Evolutionary conservation across 495 filamentous ascomycete genomes (phyloP).

Genomic region (Aspergillus kassunensis): DNA sequence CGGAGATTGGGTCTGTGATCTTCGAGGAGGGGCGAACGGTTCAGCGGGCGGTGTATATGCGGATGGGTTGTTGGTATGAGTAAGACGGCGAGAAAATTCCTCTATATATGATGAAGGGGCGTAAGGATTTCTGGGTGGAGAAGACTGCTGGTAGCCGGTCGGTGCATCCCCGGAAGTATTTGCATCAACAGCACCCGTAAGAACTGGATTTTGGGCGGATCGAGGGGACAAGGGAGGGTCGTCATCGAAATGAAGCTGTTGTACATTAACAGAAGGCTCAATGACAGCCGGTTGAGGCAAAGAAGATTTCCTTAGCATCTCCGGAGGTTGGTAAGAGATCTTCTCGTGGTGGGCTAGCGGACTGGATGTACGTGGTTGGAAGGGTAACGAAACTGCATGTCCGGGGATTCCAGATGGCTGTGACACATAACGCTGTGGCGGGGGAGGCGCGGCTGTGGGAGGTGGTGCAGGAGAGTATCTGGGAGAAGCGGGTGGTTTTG

Average conservation of each 20-base stretch:
- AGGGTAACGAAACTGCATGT: conserved; percentile 54
- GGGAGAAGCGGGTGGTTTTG: conserved; percentile 31
- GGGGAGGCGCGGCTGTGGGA: conserved; percentile 42
- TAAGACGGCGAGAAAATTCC: conserved; percentile 49
- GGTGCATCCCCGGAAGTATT: conserved; percentile 1
- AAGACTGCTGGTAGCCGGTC: conserved; percentile 18
- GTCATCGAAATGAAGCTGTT: conserved; percentile 20
- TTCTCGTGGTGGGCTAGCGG: conserved; percentile 66
- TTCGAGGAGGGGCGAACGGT: conserved; percentile 53
- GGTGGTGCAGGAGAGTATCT: conserved; percentile 40
- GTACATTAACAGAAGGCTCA: conserved; percentile 22
- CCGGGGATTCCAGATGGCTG: conserved; percentile 44
- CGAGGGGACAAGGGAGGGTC: conserved; percentile 13
- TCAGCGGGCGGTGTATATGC: conserved; percentile 24
- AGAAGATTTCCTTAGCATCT: conserved; percentile 19
- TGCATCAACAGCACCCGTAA: background rate
- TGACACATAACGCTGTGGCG: conserved; percentile 47
- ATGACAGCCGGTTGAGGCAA: conserved; percentile 27
- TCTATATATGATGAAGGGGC: conserved; percentile 47
- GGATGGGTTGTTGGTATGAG: conserved; percentile 37
- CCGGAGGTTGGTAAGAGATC: conserved; percentile 34
- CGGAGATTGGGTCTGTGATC: conserved; percentile 87
- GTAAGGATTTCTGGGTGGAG: conserved; percentile 34
- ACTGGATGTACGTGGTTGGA: conserved; percentile 82
- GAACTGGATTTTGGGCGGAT: conserved; percentile 2